Evolutionary conservation across 352 stramenopile species (phyloP).

Genomic region (Phytophthora litchii): DNA sequence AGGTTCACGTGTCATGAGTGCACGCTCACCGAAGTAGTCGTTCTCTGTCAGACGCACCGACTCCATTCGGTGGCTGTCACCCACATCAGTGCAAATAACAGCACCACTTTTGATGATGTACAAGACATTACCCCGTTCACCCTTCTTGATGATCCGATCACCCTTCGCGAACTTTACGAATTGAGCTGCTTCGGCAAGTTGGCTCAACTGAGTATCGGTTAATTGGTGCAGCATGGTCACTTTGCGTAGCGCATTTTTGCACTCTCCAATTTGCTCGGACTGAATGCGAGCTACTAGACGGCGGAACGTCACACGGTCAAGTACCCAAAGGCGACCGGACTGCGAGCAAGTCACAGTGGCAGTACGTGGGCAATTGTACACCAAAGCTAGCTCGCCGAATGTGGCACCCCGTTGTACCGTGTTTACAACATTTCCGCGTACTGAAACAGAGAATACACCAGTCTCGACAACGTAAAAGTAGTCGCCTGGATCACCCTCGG

Average conservation of each 20-base stretch:
- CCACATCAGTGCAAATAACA: conserved; percentile 65
- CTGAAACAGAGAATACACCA: conserved; percentile 88
- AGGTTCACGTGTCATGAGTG: conserved; percentile 90
- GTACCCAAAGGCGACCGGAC: conserved; percentile 73
- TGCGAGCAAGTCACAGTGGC: conserved; percentile 80
- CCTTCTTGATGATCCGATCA: conserved; percentile 86
- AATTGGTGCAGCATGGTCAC: conserved; percentile 57
- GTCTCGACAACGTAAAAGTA: conserved; percentile 84
- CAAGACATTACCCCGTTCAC: conserved; percentile 77
- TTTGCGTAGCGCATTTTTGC: conserved; percentile 70
- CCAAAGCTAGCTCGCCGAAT: conserved; percentile 95
- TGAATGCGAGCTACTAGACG: conserved; percentile 84
- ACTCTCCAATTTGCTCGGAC: conserved; percentile 64
- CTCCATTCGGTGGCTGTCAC: conserved; percentile 45
- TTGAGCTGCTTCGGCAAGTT: conserved; percentile 68
- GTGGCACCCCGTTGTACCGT: conserved; percentile 75
- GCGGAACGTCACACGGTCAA: conserved; percentile 88
- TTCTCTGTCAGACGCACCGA: conserved; percentile 56
- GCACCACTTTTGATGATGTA: conserved; percentile 88
- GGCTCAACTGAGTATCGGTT: conserved; percentile 63
- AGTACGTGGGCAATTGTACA: conserved; percentile 96
- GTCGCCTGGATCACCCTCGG: conserved; percentile 68
- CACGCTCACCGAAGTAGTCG: conserved; percentile 94
- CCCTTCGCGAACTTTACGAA: conserved; percentile 69
- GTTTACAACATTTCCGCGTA: conserved; percentile 82